These are phyloP conservation scores for Pycnococcus provasolii DNA, from an alignment of 139 green algal genomes.

Conservation along the genomic window DNA sequence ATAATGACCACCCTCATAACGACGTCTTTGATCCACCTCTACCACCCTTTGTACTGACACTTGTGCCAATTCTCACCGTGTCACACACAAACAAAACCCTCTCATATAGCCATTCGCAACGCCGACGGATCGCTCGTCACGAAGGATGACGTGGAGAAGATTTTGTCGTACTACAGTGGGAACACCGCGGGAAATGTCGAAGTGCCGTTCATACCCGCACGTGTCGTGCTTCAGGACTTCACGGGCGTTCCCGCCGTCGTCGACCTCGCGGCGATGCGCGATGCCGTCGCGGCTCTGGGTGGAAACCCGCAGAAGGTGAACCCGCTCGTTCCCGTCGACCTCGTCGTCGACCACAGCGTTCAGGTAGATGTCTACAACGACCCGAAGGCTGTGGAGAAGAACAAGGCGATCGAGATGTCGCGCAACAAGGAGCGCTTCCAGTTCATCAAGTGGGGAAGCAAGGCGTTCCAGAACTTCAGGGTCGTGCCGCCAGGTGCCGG, in stretches of 20 bases:
- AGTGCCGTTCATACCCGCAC: too few species aligned
- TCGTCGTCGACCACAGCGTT: slow-evolving; percentile 44
- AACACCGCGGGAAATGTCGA: too few species aligned
- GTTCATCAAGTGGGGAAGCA: slow-evolving; percentile 41
- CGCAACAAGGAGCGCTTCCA: slow-evolving; percentile 41
- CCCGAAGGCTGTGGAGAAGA: slow-evolving; percentile 25
- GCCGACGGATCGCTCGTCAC: too few species aligned
- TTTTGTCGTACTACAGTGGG: too few species aligned
- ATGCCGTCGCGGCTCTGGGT: slow-evolving; percentile 31
- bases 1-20: too few species aligned
- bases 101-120: too few species aligned
- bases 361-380: slow-evolving; percentile 28
- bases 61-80: too few species aligned
- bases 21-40: too few species aligned
- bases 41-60: too few species aligned
- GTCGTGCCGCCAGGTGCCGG: slow-evolving; percentile 39
- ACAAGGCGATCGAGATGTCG: slow-evolving; percentile 37
- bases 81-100: too few species aligned
- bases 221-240: slow-evolving; percentile 27
- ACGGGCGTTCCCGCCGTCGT: slow-evolving; percentile 36
- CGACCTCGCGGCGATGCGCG: slow-evolving; percentile 39
- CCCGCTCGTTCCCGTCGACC: slow-evolving; percentile 38
- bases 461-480: slow-evolving; percentile 44
- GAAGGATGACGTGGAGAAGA: too few species aligned
- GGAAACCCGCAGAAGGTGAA: slow-evolving; percentile 35